phyloP scores from a whole-genome alignment of 495 filamentous ascomycete genomes.

The Penicillium tannophilum region DNA sequence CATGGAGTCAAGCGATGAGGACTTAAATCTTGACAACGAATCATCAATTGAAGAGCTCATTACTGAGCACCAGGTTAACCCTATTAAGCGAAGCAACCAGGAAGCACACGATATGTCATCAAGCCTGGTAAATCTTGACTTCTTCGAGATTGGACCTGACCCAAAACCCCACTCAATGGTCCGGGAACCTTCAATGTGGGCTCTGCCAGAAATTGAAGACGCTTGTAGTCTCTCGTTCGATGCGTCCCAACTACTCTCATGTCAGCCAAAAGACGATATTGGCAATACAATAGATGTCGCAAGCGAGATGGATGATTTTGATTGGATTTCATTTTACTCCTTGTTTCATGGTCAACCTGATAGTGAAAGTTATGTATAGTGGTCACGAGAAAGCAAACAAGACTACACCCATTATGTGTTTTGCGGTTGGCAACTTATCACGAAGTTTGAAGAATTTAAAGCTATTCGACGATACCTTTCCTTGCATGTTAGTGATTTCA shows the following conservation, averaged over 20 bases:
- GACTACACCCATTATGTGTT: no score
- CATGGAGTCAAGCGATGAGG: neutral
- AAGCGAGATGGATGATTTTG: neutral
- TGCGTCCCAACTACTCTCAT: neutral
- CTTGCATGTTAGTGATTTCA: no score
- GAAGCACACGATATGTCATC: neutral
- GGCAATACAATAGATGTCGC: neutral
- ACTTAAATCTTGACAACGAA: neutral
- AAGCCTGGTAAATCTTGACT: conserved; percentile 2
- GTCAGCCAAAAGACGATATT: neutral
- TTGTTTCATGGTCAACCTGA: neutral
- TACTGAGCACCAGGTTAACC: neutral
- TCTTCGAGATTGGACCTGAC: conserved; percentile 1
- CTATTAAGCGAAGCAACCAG: neutral
- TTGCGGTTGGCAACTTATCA: no score
- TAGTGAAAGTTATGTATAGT: neutral
- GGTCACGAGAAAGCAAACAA: neutral
- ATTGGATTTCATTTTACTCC: neutral
- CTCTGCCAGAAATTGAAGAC: neutral
- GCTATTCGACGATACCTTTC: no score
- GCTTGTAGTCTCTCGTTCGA: neutral
- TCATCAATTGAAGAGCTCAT: neutral
- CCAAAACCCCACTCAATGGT: neutral
- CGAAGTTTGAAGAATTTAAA: no score
- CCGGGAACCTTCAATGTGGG: neutral